Evolutionary conservation across 495 filamentous ascomycete species (phyloP).

Genomic region (Lichenothelia convexa): DNA sequence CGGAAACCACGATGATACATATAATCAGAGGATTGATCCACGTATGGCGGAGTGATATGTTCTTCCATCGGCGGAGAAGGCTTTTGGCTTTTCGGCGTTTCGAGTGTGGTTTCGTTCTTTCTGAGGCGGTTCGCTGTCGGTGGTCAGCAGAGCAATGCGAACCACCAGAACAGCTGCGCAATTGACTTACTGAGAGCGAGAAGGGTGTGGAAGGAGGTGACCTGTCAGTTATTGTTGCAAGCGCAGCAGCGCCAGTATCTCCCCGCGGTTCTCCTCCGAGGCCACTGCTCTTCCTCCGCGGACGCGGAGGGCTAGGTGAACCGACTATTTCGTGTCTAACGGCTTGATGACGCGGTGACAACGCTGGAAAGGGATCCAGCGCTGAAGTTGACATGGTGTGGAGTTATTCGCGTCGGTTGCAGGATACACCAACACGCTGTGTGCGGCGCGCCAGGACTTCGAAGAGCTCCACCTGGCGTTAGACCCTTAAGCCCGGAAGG

Average conservation of each 20-base stretch:
- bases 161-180: too few relatives aligned
- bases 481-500: too few relatives aligned
- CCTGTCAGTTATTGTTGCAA: constrained; percentile 7
- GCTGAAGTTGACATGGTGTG: background rate
- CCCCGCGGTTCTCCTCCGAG: constrained; percentile 13
- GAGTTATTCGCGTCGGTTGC: too few relatives aligned
- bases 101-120: constrained; percentile 14
- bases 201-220: background rate
- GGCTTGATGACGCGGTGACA: background rate
- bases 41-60: constrained; percentile 21
- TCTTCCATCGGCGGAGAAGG: constrained; percentile 20
- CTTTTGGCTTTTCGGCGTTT: constrained; percentile 22
- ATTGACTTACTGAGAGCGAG: background rate
- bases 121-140: background rate
- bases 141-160: too few relatives aligned
- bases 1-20: constrained; percentile 38
- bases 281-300: constrained; percentile 9
- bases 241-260: constrained; percentile 11
- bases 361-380: background rate
- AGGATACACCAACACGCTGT: too few relatives aligned
- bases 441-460: too few relatives aligned
- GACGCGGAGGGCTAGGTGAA: background rate
- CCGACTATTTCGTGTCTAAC: background rate
- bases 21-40: constrained; percentile 56
- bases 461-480: too few relatives aligned